A percentile compares a stretch with the other conserved stretches of the same genome.
phyloP scores from a whole-genome alignment of 371 early-diverging fungal species.

The Thermomucor indicae-seudaticae region DNA sequence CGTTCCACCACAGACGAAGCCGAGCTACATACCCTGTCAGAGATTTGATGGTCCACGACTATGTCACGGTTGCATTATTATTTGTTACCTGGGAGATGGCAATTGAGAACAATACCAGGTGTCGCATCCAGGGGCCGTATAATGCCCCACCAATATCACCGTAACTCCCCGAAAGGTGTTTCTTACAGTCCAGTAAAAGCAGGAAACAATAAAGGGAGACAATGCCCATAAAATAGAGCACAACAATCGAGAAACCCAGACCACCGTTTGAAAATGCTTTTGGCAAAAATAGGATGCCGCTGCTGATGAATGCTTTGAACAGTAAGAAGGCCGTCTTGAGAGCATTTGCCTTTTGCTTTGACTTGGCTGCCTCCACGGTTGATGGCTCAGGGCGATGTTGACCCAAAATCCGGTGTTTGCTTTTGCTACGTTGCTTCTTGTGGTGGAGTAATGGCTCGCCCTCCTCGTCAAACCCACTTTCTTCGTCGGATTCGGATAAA shows the following conservation, averaged over 20 bases:
- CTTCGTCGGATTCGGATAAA: conserved; percentile 53
- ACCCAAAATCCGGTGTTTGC: not conserved
- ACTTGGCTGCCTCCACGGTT: not conserved
- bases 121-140: conserved; percentile 79
- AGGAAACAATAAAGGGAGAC: conserved; percentile 68
- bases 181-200: conserved; percentile 64
- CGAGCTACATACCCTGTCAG: conserved; percentile 47
- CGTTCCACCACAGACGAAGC: conserved; percentile 86
- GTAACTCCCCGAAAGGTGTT: conserved; percentile 71
- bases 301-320: conserved; percentile 76
- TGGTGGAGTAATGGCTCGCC: conserved; percentile 27
- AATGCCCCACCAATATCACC: conserved; percentile 87
- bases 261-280: conserved; percentile 82
- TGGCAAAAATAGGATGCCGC: conserved; percentile 78
- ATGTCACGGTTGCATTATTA: no score
- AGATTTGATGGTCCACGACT: no score
- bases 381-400: not conserved
- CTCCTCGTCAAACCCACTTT: conserved; percentile 46
- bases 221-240: conserved; percentile 60
- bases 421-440: conserved; percentile 9
- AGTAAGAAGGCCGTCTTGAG: conserved; percentile 60
- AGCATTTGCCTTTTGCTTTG: conserved; percentile 32
- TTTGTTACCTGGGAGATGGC: conserved; percentile 73
- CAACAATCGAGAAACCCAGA: conserved; percentile 59
- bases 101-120: conserved; percentile 75